phyloP scores from a whole-genome alignment of 2,329 filamentous ascomycete species.

The Ilyonectria robusta region DNA sequence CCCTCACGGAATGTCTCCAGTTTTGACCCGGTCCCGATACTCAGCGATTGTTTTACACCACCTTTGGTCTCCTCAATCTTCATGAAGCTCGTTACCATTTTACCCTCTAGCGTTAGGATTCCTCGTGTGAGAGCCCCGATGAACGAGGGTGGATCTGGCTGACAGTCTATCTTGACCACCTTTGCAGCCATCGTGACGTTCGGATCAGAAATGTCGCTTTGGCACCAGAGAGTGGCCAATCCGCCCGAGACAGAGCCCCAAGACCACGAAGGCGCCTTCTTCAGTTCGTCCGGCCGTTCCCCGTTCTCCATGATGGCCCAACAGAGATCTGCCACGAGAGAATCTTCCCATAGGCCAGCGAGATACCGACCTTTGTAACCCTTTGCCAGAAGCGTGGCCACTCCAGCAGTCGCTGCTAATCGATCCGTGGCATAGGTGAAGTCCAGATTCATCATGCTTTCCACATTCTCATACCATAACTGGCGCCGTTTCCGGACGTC shows the following conservation, averaged over 20 bases:
- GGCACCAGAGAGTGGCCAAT: constrained; percentile 30
- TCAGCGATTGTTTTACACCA: background rate
- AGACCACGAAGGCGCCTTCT: constrained; percentile 34
- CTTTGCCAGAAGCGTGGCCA: constrained; percentile 23
- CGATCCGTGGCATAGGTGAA: constrained; percentile 34
- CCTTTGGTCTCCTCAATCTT: background rate
- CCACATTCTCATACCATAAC: constrained; percentile 36
- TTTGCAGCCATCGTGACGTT: constrained; percentile 6
- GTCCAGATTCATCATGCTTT: constrained; percentile 34
- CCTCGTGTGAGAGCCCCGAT: constrained; percentile 24
- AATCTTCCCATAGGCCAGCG: constrained; percentile 34
- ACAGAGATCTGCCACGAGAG: constrained; percentile 29
- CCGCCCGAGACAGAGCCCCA: constrained; percentile 34
- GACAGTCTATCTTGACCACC: constrained; percentile 27
- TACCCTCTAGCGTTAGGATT: constrained; percentile 19
- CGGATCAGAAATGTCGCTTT: constrained; percentile 23
- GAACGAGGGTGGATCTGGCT: constrained; percentile 25
- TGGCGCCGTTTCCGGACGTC: constrained; percentile 7
- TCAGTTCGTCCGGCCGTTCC: constrained; percentile 23
- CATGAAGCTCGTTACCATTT: constrained; percentile 22
- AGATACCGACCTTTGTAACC: constrained; percentile 25
- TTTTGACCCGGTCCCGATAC: background rate
- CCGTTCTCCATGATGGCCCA: constrained; percentile 31
- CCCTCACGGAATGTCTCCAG: constrained; percentile 3
- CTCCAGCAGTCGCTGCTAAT: constrained; percentile 26